Base-by-base conservation (phyloP, 2,329 filamentous ascomycete genomes). In the Alternaria gansuensis region DNA sequence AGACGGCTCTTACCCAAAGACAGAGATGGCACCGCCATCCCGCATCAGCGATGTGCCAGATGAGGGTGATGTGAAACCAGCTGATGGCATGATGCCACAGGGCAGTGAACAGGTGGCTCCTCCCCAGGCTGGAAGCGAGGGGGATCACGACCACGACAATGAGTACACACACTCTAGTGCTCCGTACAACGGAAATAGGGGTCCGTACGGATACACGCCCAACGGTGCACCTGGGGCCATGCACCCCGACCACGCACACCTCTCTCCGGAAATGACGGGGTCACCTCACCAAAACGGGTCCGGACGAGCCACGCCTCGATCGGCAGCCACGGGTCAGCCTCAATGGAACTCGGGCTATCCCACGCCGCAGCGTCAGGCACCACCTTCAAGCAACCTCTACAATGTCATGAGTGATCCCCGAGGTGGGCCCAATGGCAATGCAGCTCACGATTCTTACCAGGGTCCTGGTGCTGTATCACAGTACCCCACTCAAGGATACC, bases 351-450 rank as follows among this genome's bases (percentile, higher is more conserved):
- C 80, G 44, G 89, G 88, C 26, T 96, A 96, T 79, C 90, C 83
- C 75, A 93, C 92, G 0, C 90, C 93, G 48, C 92, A 93, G 23
- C 88, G 92, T 40, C 81, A 84, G 57, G 81, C 82, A 41, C 83
- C 88, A 59, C 85, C 90, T 3, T 88, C 91, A 0, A 93, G 91
- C 82, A 96, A 88, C 74, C 82, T 97, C 50, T 96, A 96, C 83
- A 96, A 88, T 77, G 90, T 96, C 63, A 93, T 96, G 81, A 93
- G 90, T 75, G 92, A 91, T 74, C 90, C 92, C 59, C 86, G 91
- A 26, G 86, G 82, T 46, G 80, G 83, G 29, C 78, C 87, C 10
- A 92, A 91, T 66, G 89, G 89, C n/a, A 84, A 83, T 29, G 78
- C 86, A 11, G 80, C 84, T 21, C 84, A 84, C 49, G 91, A 96